phyloP scores from a whole-genome alignment of 306 rosid genomes.

The Sicyos baderoa region DNA sequence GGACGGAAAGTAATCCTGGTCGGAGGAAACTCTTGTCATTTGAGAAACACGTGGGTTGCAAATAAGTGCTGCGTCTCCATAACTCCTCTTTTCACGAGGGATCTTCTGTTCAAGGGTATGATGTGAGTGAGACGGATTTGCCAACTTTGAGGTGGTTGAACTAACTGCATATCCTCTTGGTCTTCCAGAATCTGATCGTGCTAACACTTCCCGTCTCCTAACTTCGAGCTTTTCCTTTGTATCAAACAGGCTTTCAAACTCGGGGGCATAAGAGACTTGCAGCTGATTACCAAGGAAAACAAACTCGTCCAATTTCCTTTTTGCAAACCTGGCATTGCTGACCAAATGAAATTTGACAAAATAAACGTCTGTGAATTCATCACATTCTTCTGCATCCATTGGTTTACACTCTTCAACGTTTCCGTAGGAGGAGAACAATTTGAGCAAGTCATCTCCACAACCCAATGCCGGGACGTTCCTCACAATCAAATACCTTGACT shows the following conservation, averaged over 20 bases:
- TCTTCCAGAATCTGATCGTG: slow-evolving; percentile 49
- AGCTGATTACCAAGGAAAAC: slow-evolving; percentile 76
- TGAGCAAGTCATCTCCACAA: slow-evolving; percentile 62
- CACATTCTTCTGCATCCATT: slow-evolving; percentile 90
- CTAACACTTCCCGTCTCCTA: slow-evolving; percentile 69
- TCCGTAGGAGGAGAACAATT: slow-evolving; percentile 64
- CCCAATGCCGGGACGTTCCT: slow-evolving; percentile 82
- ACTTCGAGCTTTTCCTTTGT: slow-evolving; percentile 74
- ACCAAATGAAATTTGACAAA: slow-evolving; percentile 65
- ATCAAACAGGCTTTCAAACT: slow-evolving; percentile 59
- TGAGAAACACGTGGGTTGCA: slow-evolving; percentile 27
- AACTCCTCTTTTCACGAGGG: slow-evolving; percentile 36
- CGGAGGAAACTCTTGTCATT: slow-evolving; percentile 44
- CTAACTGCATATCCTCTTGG: slow-evolving; percentile 37
- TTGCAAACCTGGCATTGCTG: slow-evolving; percentile 90
- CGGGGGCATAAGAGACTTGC: slow-evolving; percentile 68
- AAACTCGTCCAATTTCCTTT: slow-evolving; percentile 66
- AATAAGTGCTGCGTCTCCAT: slow-evolving; percentile 24
- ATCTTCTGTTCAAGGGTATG: slow-evolving; percentile 24
- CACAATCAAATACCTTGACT: slow-evolving; percentile 82
- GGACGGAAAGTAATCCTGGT: slow-evolving; percentile 78
- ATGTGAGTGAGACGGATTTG: slow-evolving; percentile 25
- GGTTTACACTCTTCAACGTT: slow-evolving; percentile 84
- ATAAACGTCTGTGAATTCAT: slow-evolving; percentile 73
- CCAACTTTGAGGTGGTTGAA: slow-evolving; percentile 14